Conservation (phyloP, 169 alveolate species). For the Eimeria tenella region DNA sequence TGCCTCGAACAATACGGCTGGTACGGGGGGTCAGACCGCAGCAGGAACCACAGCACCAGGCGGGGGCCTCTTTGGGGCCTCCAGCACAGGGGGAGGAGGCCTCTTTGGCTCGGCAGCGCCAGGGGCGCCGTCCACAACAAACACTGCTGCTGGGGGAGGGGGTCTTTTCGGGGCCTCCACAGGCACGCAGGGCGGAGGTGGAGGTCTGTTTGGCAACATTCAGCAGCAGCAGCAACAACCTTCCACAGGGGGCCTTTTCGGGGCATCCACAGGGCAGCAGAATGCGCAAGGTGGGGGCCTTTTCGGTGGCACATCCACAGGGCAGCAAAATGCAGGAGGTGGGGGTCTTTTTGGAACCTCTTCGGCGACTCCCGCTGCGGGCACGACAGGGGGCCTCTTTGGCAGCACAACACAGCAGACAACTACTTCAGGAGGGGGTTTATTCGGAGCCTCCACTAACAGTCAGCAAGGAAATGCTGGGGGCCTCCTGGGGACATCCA, state of each 20-base stretch:
- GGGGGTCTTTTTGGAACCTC: constrained; percentile 12
- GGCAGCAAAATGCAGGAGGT: neutral
- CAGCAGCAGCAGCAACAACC: constrained; percentile 18
- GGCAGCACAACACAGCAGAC: constrained; percentile 1
- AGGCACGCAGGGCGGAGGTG: neutral
- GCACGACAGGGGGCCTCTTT: constrained; percentile 45
- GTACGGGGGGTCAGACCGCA: constrained; percentile 10
- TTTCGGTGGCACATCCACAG: neutral
- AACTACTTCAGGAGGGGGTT: neutral
- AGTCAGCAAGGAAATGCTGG: neutral
- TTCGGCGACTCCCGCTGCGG: neutral
- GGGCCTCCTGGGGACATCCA: constrained; percentile 22
- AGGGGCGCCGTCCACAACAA: neutral
- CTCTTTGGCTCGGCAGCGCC: neutral
- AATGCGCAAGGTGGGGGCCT: constrained; percentile 19
- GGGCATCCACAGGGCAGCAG: constrained; percentile 4
- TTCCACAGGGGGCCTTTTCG: constrained; percentile 37
- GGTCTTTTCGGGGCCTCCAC: neutral
- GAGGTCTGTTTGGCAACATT: constrained; percentile 15
- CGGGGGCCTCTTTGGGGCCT: constrained; percentile 60
- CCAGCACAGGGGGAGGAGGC: constrained; percentile 42
- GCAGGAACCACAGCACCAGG: neutral
- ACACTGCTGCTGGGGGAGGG: constrained; percentile 24
- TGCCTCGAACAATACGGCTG: neutral
- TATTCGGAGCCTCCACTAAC: neutral